Evolutionary conservation across 495 filamentous ascomycete genomes (phyloP), one percentile per base, ranked within the genome.

Genomic region (Aspergillus funiculosus): DNA sequence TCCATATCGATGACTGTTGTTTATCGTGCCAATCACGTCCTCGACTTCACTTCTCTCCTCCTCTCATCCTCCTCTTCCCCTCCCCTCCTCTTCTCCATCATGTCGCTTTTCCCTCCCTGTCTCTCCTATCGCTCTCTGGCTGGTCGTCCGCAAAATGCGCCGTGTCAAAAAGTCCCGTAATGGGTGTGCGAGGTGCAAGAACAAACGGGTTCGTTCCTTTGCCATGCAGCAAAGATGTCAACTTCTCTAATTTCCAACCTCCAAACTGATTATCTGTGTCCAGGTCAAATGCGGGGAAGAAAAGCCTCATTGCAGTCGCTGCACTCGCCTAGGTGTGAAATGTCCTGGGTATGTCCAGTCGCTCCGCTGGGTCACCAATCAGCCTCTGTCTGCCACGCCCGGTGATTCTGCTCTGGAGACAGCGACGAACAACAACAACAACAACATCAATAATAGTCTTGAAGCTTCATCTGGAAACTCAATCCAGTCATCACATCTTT

Each of bases 201-300:
- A 65, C 53, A 75, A 76, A 63, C 61, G 73, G 50, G 73, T 74
- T 39, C 37, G 61, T 62, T 45, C n/a, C n/a, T n/a, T n/a, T n/a
- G n/a, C n/a, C n/a, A n/a, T n/a, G n/a, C n/a, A n/a, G n/a, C n/a
- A n/a, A n/a, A n/a, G n/a, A n/a, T n/a, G n/a, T n/a, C n/a, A n/a
- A 10, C 13, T n/a, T 18, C 21, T 30, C 9, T 20, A 24, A 11
- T 26, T 25, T 35, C 29, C 19, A 7, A 8, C 13, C 19, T 4
- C 20, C 39, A 30, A 42, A 42, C 14, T 19, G 21, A 11, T 42
- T 34, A 18, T 30, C 18, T 40, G 39, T 32, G n/a, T n/a, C n/a
- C n/a, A 78, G 76, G 62, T 79, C 44, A 79, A 79, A 63, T 79
- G 76, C 52, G 76, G 75, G 59, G 76, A 79, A 54, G 66, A 66